Conservation (phyloP, 192 early-diverging fungal species). For the Coemansia furcata region DNA sequence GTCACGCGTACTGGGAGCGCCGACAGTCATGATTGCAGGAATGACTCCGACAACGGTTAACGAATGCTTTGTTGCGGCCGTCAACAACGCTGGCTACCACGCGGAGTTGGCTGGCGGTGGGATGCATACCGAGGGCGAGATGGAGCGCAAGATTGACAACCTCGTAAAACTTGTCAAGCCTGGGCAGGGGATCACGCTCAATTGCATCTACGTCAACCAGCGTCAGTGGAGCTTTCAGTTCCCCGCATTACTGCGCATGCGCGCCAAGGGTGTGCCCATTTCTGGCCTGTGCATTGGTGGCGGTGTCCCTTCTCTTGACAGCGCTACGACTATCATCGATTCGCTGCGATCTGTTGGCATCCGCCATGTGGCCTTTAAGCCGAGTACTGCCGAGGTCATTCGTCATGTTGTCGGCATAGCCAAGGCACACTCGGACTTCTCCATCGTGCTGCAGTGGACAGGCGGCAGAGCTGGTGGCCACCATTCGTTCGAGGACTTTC, state of each 20-base stretch:
- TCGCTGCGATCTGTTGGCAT: slow-evolving; percentile 77
- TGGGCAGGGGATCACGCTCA: slow-evolving; percentile 87
- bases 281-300: slow-evolving; percentile 89
- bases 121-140: slow-evolving; percentile 71
- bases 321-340: slow-evolving; percentile 77
- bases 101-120: slow-evolving; percentile 91
- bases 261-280: slow-evolving; percentile 83
- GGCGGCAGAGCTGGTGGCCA: slow-evolving; percentile 95
- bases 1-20: slow-evolving; percentile 80
- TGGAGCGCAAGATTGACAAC: slow-evolving; percentile 68
- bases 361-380: slow-evolving; percentile 82
- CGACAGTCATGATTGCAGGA: slow-evolving; percentile 92
- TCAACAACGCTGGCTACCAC: slow-evolving; percentile 88
- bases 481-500: slow-evolving; percentile 96
- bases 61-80: slow-evolving; percentile 75
- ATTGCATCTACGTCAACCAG: slow-evolving; percentile 88
- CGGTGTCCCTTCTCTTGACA: slow-evolving; percentile 84
- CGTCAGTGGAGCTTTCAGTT: slow-evolving; percentile 84
- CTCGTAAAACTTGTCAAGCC: slow-evolving; percentile 70
- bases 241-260: slow-evolving; percentile 76
- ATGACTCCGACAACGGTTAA: slow-evolving; percentile 89
- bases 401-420: slow-evolving; percentile 86
- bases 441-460: slow-evolving; percentile 94
- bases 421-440: slow-evolving; percentile 76
- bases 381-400: slow-evolving; percentile 74